Evolutionary conservation across 176 grass and related monocot species (phyloP), one percentile per base, ranked within the genome.

Genomic region (Zoysia japonica): DNA sequence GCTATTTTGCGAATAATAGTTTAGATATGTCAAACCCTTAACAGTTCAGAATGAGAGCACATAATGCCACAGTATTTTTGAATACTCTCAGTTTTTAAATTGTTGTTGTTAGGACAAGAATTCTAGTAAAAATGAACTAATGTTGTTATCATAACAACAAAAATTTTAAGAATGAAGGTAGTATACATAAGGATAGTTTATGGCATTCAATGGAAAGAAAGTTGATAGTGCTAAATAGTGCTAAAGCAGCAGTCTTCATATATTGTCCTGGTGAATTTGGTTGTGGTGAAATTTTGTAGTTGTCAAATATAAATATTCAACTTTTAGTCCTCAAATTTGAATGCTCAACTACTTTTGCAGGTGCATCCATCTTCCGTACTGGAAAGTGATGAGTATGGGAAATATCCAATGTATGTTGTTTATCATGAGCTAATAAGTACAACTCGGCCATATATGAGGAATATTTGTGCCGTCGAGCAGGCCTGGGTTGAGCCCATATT

Each of bases 381-480:
- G 59, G 89, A 90, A 94, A 84, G 71, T 72, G 91, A 97, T 48
- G 94, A 97, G 74, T 78, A 91, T 7, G 91, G 94, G 11, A 90
- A 90, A 78, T 62, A 94, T 39, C 91, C 94, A 14, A 86, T 94
- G 42, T 97, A 92, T 52, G 85, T 94, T 75, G 74, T 97, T 65
- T 97, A 97, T 63, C 91, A 97, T 78, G 94, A 97, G 70, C 87
- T 97, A 47, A 94, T 97, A 76, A 87, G 82, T 75, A 97, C 94
- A 41, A 88, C 87, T 68, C 85, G 94, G 9, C 94, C 94, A 15
- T 97, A 90, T 74, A 92, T 97, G 94, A 91, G 94, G 82, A 94
- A 90, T 87, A 81, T 97, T 37, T 94, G 94, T 83, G 87, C 83
- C 5, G 89, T 97, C 37, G 91, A 97, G 56, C 89, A 88, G 68